Conservation (phyloP, 83 land plant genomes). For the Isoetes engelmannii region DNA sequence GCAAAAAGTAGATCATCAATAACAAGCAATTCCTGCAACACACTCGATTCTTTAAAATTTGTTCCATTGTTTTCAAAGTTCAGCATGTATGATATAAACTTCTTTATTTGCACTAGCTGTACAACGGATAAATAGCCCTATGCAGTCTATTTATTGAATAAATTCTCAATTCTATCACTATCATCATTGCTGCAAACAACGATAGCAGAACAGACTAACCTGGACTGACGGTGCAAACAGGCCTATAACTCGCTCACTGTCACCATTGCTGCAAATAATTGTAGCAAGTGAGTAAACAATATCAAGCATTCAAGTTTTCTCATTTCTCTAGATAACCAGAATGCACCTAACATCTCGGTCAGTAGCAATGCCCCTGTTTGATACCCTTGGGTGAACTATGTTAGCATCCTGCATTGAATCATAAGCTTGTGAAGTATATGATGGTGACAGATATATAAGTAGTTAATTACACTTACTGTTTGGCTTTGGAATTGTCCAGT, state of each 20-base stretch:
- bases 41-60: background rate
- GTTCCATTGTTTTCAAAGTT: background rate
- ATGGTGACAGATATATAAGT: too few relatives aligned
- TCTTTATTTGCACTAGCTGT: too few relatives aligned
- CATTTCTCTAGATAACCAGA: background rate
- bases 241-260: conserved; percentile 44
- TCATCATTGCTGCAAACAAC: too few relatives aligned
- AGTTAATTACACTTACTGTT: too few relatives aligned
- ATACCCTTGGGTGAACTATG: background rate
- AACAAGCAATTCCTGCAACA: conserved; percentile 67
- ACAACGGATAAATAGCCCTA: too few relatives aligned
- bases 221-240: conserved; percentile 40
- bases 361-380: background rate
- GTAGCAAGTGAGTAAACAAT: background rate
- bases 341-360: background rate
- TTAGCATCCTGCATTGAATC: background rate
- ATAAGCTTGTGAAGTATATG: too few relatives aligned
- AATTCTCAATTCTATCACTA: too few relatives aligned
- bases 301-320: background rate
- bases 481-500: conserved; percentile 41
- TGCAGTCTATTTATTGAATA: too few relatives aligned
- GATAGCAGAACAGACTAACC: too few relatives aligned
- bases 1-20: conserved; percentile 86
- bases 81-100: too few relatives aligned
- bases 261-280: conserved; percentile 22